phyloP scores from a whole-genome alignment of 1,284 basidiomycete genomes.

The Moesziomyces aphidis region DNA sequence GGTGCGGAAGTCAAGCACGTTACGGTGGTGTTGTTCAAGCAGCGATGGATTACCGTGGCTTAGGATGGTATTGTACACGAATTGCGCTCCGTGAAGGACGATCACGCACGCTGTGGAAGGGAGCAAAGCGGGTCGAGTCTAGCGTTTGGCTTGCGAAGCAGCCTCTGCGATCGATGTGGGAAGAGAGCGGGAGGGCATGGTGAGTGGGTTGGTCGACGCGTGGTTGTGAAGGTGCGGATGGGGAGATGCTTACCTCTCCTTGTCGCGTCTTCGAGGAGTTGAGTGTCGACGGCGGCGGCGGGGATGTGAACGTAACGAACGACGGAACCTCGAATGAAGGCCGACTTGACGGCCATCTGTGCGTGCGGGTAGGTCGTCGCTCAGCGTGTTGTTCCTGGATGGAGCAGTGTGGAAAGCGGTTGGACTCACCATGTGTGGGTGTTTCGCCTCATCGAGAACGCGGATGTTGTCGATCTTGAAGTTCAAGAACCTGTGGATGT shows the following conservation, averaged over 20 bases:
- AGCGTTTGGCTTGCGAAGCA: constrained; percentile 46
- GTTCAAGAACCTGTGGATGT: constrained; percentile 78
- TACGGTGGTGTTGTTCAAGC: neutral
- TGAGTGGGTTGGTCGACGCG: neutral
- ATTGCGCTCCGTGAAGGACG: neutral
- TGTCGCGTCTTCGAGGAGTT: constrained; percentile 95
- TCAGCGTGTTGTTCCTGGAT: neutral
- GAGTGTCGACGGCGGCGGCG: constrained; percentile 92
- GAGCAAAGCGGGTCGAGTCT: neutral
- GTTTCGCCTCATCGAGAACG: constrained; percentile 89
- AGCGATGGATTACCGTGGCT: neutral
- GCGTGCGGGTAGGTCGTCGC: neutral
- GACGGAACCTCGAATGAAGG: constrained; percentile 97
- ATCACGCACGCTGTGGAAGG: neutral
- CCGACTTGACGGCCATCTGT: constrained; percentile 98
- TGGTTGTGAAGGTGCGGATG: neutral
- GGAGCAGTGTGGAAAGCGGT: neutral
- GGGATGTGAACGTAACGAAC: constrained; percentile 97
- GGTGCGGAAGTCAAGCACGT: neutral
- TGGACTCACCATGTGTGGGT: constrained; percentile 91
- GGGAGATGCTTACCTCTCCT: constrained; percentile 75
- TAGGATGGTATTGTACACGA: constrained; percentile 22
- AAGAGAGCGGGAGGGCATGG: neutral
- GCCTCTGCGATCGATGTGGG: constrained; percentile 24
- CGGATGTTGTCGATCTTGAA: constrained; percentile 95